Evolutionary conservation across 805 yeast species (phyloP).

Genomic region (Kuraishia molischiana): DNA sequence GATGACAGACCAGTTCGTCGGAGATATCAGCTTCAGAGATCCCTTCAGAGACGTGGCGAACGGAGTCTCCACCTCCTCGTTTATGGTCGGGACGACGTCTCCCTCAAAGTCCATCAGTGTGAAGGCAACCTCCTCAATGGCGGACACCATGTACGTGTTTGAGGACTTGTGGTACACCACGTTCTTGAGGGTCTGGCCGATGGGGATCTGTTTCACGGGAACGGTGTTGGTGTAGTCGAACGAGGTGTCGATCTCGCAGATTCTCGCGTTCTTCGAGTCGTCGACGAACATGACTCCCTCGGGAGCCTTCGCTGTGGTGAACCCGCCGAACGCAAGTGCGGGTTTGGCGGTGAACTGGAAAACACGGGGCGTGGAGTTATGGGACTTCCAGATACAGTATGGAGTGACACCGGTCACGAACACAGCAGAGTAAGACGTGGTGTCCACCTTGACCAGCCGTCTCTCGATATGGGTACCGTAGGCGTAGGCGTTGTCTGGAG

Average conservation of each 20-base stretch:
- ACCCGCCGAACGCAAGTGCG: slow-evolving; percentile 56
- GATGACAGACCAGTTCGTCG: slow-evolving; percentile 66
- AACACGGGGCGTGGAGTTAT: slow-evolving; percentile 53
- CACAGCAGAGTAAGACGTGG: slow-evolving; percentile 45
- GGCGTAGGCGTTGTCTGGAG: slow-evolving; percentile 69
- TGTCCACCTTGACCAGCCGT: slow-evolving; percentile 47
- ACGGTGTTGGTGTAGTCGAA: slow-evolving; percentile 49
- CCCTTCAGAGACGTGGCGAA: slow-evolving; percentile 53
- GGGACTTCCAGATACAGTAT: slow-evolving; percentile 53
- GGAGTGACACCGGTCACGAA: slow-evolving; percentile 72
- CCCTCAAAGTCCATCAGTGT: slow-evolving; percentile 70
- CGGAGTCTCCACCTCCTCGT: slow-evolving; percentile 32
- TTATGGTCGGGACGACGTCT: slow-evolving; percentile 45
- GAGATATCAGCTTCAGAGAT: slow-evolving; percentile 55
- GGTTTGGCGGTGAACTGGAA: slow-evolving; percentile 59
- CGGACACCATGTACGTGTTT: slow-evolving; percentile 52
- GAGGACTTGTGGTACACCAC: slow-evolving; percentile 63
- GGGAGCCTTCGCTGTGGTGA: slow-evolving; percentile 21
- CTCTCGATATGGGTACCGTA: slow-evolving; percentile 64
- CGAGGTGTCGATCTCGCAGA: slow-evolving; percentile 32
- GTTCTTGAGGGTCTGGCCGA: slow-evolving; percentile 57
- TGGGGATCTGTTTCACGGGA: slow-evolving; percentile 41
- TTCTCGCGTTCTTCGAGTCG: slow-evolving; percentile 57
- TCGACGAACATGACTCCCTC: slow-evolving; percentile 66
- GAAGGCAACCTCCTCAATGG: slow-evolving; percentile 49